Base-by-base conservation (phyloP, 73 alveolate species). In the Paramecium sonneborni region DNA sequence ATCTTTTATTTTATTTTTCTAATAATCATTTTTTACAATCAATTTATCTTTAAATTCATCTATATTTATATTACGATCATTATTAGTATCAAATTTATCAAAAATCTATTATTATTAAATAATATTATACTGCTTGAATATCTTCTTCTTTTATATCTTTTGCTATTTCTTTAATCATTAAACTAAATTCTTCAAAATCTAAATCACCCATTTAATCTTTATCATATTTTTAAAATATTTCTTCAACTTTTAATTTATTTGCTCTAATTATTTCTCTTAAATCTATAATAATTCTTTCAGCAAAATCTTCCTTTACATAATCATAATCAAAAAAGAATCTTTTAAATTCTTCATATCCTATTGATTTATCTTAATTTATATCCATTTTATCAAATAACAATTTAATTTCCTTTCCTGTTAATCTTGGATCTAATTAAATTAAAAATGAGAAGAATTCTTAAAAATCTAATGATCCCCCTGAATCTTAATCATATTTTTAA, bases 221-320 rank as follows among this genome's bases (percentile, higher is more conserved):
- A 74, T 74, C 87, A 74, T 34, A 74, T 14, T 74, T 74, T 4
- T 12, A 2, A 74, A 74, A 74, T 0, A 74, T 39, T 15, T 39
- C 32, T 5, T 32, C 56, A 32, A 74, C 37, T 9, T 74, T 3
- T 18, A 74, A 21, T 30, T 74, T 74, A 39, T 74, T 74, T 3
- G 87, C 87, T 34, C 24, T 74, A 18, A 74, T 74, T 74, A 74
- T 74, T 74, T 74, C 87, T 34, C 44, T 74, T 34, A 74, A 39
- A 18, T 74, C 87, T 28, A 37, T n/a, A n/a, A 74, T 74, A 0
- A 74, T 74, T 74, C 87, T 74, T 1, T 74, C 87, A 74, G 87
- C 87, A 21, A 74, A 34, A 35, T 74, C 87, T 9, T 74, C 87
- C 5, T 74, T 74, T 38, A 39, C 56, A 34, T 37, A 74, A 74